Percentiles rank a stretch among this genome's conserved stretches.
These are phyloP conservation scores for Sporisorium reilianum DNA, from an alignment of 1,284 basidiomycete species.

Conservation along the genomic window DNA sequence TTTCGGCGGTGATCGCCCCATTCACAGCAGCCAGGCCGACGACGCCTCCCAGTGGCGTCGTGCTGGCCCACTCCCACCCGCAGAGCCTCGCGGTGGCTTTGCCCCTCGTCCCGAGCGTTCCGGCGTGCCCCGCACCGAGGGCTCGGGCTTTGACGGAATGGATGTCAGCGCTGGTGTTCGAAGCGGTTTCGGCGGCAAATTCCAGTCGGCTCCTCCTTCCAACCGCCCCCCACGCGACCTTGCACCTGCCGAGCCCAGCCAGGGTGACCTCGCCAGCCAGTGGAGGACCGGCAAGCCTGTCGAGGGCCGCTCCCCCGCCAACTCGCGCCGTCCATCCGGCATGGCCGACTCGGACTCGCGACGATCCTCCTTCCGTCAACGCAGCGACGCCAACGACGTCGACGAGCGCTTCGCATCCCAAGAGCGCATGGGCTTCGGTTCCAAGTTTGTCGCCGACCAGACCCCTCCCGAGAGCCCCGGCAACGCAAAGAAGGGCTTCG, in stretches of 20 bases:
- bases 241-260: slow-evolving; percentile 55
- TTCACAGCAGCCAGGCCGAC: slow-evolving; percentile 70
- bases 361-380: slow-evolving; percentile 34
- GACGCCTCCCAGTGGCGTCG: slow-evolving; percentile 81
- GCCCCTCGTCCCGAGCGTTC: slow-evolving; percentile 44
- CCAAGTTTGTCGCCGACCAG: slow-evolving; percentile 57
- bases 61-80: slow-evolving; percentile 78
- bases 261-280: slow-evolving; percentile 60
- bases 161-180: slow-evolving; percentile 60
- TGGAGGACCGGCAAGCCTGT: slow-evolving; percentile 68
- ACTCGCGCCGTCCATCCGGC: slow-evolving; percentile 40
- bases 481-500: slow-evolving; percentile 54
- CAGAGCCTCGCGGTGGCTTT: slow-evolving; percentile 50
- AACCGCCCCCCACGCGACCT: slow-evolving; percentile 51
- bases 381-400: slow-evolving; percentile 58
- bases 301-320: slow-evolving; percentile 42
- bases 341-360: slow-evolving; percentile 38
- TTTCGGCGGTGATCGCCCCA: slow-evolving; percentile 43
- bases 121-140: slow-evolving; percentile 38
- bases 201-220: slow-evolving; percentile 48
- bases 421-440: slow-evolving; percentile 66
- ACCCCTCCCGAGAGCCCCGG: slow-evolving; percentile 58
- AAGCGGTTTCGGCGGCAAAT: slow-evolving; percentile 65
- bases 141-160: slow-evolving; percentile 66
- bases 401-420: slow-evolving; percentile 59